Base-by-base conservation (phyloP, 1,284 basidiomycete species). In the Volvariella volvacea region DNA sequence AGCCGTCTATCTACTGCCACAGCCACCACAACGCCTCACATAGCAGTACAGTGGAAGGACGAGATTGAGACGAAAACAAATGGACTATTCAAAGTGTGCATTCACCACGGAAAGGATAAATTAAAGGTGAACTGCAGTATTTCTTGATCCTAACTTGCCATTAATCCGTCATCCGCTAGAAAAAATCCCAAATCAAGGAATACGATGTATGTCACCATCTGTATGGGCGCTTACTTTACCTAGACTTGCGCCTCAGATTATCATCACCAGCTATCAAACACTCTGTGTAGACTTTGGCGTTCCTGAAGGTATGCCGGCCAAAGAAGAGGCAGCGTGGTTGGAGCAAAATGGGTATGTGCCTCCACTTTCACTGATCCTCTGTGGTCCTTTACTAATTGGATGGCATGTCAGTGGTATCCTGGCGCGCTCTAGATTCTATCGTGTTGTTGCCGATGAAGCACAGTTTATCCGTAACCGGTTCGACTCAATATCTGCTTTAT, bases 251-350 rank as follows among this genome's bases (percentile, higher is more conserved):
- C 41, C 31, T 22, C 45, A 76, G 78, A 68, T 83, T 22, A 65
- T 85, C 16, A 74, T 86, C 44, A 84, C 83, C 2, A 81, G 81
- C 0, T 84, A 83, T 52, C 80, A 80, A 49, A 83, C 81, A 0
- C 64, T 85, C 8, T 70, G 64, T 43, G 55, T 62, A 32, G 81
- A 85, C 51, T 81, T 81, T 51, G 50, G 56, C 4, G 62, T 76
- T 16, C 74, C 76, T 0, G 56, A 56, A 19, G 69, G 73, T 48
- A 51, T 76, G 3, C 65, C 70, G 1, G 51, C 62, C 3, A 64
- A 63, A 4, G 72, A 78, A 3, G 72, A 78, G 52, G 53, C 62
- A 2, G 60, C 70, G 15, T 80, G 71, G 64, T 55, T 80, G 0
- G 50, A 58, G 14, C 56, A 70, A 10, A 54, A 81, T 43, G 79